Percentiles rank a stretch among this genome's conserved stretches.
These are phyloP conservation scores for Lavandula angustifolia DNA, from an alignment of 257 asterid species.

Conservation along the genomic window DNA sequence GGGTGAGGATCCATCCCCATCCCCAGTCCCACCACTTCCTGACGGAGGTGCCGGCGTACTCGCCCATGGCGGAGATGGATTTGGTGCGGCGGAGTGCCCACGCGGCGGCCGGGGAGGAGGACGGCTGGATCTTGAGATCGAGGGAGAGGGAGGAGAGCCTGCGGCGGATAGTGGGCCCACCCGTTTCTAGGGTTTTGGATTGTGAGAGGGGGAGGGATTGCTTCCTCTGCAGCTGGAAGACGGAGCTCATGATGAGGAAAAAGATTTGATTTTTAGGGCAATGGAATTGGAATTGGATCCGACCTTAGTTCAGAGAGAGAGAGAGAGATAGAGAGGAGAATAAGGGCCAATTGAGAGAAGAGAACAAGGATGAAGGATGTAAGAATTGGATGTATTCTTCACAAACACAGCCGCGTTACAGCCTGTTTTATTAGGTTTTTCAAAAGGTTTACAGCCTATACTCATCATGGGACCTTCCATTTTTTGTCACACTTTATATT, in stretches of 20 bases:
- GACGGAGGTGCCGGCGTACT: conserved; percentile 54
- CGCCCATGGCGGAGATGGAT: conserved; percentile 52
- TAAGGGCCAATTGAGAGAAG: background rate
- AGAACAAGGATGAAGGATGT: background rate
- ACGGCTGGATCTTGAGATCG: conserved; percentile 54
- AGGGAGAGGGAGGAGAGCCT: conserved; percentile 63
- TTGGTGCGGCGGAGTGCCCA: conserved; percentile 67
- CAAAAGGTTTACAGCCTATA: conserved; percentile 10
- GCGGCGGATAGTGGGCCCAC: conserved; percentile 46
- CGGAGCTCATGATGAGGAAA: conserved; percentile 43
- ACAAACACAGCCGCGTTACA: conserved; percentile 44
- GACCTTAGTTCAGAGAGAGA: background rate
- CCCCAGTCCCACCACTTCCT: conserved; percentile 90
- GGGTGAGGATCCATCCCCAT: conserved; percentile 70
- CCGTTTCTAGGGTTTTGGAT: conserved; percentile 27
- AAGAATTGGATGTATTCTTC: conserved; percentile 22
- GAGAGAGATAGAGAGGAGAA: background rate
- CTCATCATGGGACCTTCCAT: background rate
- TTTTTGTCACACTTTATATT: background rate
- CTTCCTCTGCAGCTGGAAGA: conserved; percentile 53
- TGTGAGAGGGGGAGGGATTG: conserved; percentile 63
- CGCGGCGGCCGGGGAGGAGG: conserved; percentile 37
- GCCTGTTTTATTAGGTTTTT: conserved; percentile 45
- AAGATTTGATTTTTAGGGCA: background rate
- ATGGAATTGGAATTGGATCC: conserved; percentile 13